Conservation (phyloP, 192 early-diverging fungal genomes). For the Coemansia sp. region DNA sequence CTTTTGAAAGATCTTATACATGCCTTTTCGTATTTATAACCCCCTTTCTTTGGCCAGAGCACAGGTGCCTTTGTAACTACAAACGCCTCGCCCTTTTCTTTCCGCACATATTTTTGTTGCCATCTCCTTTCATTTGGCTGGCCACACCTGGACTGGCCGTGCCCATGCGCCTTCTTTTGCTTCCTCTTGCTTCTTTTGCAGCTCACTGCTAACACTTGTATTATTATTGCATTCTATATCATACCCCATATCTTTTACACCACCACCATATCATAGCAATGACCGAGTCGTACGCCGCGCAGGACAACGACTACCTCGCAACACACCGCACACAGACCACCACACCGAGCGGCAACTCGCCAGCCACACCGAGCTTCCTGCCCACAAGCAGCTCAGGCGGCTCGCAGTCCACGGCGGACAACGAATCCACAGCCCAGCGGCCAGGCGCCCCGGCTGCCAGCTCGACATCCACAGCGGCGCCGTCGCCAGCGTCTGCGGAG, state of each 20-base stretch:
- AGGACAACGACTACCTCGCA: slow-evolving; percentile 48
- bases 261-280: slow-evolving; percentile 10
- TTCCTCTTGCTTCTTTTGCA: neutral
- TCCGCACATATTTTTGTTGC: slow-evolving; percentile 1
- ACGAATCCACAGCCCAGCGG: neutral
- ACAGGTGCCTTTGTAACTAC: slow-evolving; percentile 4
- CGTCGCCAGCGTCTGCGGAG: slow-evolving; percentile 6
- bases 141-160: neutral
- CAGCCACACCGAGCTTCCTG: slow-evolving; percentile 8
- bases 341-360: slow-evolving; percentile 9
- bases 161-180: neutral
- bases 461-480: slow-evolving; percentile 5
- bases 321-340: slow-evolving; percentile 34
- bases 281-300: slow-evolving; percentile 48
- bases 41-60: neutral
- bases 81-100: slow-evolving; percentile 10
- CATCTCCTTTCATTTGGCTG: neutral
- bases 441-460: neutral
- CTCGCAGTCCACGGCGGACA: neutral
- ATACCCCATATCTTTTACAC: too few relatives aligned
- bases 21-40: slow-evolving; percentile 6
- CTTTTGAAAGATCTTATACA: neutral
- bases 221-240: neutral
- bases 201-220: neutral
- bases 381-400: neutral